Percentiles rank a stretch among this genome's conserved stretches.
phyloP scores from a whole-genome alignment of 768 basidiomycete species.

The Pulveroboletus sp. region DNA sequence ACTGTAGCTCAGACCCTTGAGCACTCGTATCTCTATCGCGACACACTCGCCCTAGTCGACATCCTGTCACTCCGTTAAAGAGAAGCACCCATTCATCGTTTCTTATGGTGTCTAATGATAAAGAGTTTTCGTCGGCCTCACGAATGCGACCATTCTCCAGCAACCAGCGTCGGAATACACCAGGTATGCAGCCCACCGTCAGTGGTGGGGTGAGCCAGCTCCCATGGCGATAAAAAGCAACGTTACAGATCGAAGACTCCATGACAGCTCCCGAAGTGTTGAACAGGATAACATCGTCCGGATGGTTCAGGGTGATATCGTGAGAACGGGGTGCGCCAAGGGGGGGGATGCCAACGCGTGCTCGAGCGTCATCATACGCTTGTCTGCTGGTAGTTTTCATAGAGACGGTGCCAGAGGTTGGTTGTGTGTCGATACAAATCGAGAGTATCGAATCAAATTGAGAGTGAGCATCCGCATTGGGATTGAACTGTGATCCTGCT shows the following conservation, averaged over 20 bases:
- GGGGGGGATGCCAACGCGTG: slow-evolving; percentile 44
- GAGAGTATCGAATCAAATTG: slow-evolving; percentile 35
- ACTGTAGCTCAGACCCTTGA: neutral
- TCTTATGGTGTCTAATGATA: slow-evolving; percentile 41
- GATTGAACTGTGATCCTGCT: slow-evolving; percentile 32
- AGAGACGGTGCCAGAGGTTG: slow-evolving; percentile 46
- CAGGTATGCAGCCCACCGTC: slow-evolving; percentile 63
- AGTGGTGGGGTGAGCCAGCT: slow-evolving; percentile 64
- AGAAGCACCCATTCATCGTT: slow-evolving; percentile 63
- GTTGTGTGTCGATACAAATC: slow-evolving; percentile 50
- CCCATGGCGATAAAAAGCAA: slow-evolving; percentile 55
- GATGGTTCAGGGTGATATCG: slow-evolving; percentile 10
- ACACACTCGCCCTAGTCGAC: slow-evolving; percentile 45
- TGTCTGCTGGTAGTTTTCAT: slow-evolving; percentile 69
- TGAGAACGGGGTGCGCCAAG: slow-evolving; percentile 6
- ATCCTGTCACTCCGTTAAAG: slow-evolving; percentile 71
- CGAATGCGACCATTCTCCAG: slow-evolving; percentile 52
- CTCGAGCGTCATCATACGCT: slow-evolving; percentile 60
- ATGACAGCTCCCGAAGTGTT: slow-evolving; percentile 46
- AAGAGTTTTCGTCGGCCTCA: slow-evolving; percentile 42
- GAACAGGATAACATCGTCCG: slow-evolving; percentile 61
- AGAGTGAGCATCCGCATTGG: slow-evolving; percentile 25
- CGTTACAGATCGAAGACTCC: slow-evolving; percentile 68
- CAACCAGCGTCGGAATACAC: slow-evolving; percentile 66
- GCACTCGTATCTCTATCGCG: neutral